Percentiles rank a stretch among this genome's conserved stretches.
These are phyloP conservation scores for Aureobasidium sp. DNA, from an alignment of 2,329 filamentous ascomycete species.

Conservation along the genomic window DNA sequence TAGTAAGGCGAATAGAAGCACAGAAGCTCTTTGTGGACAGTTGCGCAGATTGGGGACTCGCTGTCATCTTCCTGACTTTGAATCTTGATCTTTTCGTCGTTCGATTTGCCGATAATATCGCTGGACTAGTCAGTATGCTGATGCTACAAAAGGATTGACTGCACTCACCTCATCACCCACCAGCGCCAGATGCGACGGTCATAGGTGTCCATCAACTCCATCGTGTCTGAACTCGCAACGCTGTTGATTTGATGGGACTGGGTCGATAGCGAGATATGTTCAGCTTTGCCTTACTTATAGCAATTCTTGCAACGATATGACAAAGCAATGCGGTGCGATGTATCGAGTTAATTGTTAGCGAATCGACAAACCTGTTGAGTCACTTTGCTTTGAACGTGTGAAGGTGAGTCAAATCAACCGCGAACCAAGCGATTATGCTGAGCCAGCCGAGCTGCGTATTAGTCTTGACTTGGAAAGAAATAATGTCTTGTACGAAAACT, in stretches of 20 bases:
- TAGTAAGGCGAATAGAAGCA: conserved; percentile 3
- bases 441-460: neutral
- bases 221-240: neutral
- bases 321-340: neutral
- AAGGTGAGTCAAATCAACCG: neutral
- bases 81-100: neutral
- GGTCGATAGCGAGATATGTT: neutral
- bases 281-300: neutral
- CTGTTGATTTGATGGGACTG: neutral
- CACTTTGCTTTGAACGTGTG: neutral
- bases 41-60: neutral
- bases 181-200: neutral
- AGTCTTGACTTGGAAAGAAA: neutral
- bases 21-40: neutral
- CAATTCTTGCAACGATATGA: neutral
- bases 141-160: neutral
- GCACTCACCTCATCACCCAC: neutral
- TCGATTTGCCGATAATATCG: neutral
- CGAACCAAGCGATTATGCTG: neutral
- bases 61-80: neutral
- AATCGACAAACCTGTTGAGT: neutral
- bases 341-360: neutral
- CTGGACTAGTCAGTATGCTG: neutral
- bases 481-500: neutral
- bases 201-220: neutral